Evolutionary conservation across 331 rosid species (phyloP), one percentile per base, ranked within the genome.

Genomic region (Phaseolus coccineus): DNA sequence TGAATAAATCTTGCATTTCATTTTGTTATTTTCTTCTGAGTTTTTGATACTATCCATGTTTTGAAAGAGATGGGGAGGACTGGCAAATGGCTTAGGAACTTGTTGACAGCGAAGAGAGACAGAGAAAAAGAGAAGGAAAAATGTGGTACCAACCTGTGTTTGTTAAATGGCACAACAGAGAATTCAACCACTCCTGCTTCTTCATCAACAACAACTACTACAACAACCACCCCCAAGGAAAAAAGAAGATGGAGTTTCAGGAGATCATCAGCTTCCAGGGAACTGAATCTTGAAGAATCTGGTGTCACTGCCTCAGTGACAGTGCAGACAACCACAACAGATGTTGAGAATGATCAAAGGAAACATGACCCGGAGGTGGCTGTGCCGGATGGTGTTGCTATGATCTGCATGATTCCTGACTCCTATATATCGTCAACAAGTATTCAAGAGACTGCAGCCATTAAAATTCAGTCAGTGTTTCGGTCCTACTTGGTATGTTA

Each of bases 211-310:
- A 62, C 84, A 33, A 31, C 83, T 0, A 44, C 46, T 2, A 74
- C 90, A 3, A 71, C 90, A 40, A 62, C 83, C 3, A 31, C 69
- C 27, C 12, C 69, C 0, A 95, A 88, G 70, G 99, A 95, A 87
- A 95, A 91, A 78, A 87, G 75, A 69, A 84, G 98, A 71, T 95
- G 99, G 99, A 95, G 99, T 86, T 95, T 95, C 62, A 82, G 98
- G 67, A 87, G 98, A 88, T 89, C 97, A 57, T 95, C 99, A 3
- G 74, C 90, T 44, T 39, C 91, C 0, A 87, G 80, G 80, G 96
- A 86, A 61, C 28, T 52, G 16, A 84, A 84, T 59, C 73, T 64
- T 62, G 57, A 52, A n/a, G 92, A 87, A 61, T 12, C 83, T 5
- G 71, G 53, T 53, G 77, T 74, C 71, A 48, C 58, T 42, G 31